These are phyloP conservation scores for Polytrichum commune DNA, from an alignment of 225 moss, liverwort and hornwort species.

Conservation along the genomic window DNA sequence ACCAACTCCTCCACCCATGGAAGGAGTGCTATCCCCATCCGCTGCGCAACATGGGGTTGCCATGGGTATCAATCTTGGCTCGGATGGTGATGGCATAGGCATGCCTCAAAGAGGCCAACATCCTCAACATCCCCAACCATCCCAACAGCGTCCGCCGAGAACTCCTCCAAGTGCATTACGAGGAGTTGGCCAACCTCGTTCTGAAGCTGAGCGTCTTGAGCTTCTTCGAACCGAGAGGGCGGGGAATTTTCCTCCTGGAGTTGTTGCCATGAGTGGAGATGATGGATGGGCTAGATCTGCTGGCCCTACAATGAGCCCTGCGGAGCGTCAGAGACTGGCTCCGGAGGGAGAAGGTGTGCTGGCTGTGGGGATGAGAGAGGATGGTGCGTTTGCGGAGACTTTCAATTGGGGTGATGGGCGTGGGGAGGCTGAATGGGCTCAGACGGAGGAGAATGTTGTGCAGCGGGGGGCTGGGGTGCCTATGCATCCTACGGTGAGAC, in stretches of 20 bases:
- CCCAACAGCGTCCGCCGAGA: neutral
- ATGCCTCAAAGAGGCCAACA: no score
- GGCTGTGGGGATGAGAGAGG: conserved; percentile 8
- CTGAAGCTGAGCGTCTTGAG: conserved; percentile 23
- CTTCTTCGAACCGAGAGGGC: conserved; percentile 1
- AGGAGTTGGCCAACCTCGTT: conserved; percentile 19
- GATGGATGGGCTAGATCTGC: conserved; percentile 10
- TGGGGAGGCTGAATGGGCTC: neutral
- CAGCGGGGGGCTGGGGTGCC: conserved; percentile 24
- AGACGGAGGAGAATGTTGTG: neutral
- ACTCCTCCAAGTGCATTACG: neutral
- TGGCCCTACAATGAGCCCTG: neutral
- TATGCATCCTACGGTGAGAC: neutral
- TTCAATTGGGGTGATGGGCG: conserved; percentile 34
- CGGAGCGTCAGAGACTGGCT: conserved; percentile 5
- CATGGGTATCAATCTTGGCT: conserved; percentile 17
- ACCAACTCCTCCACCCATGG: conserved; percentile 19
- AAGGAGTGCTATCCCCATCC: conserved; percentile 22
- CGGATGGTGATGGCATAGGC: neutral
- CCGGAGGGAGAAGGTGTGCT: conserved; percentile 24
- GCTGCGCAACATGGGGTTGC: conserved; percentile 16
- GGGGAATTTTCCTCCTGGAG: neutral
- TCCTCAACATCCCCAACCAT: no score
- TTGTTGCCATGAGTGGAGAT: neutral
- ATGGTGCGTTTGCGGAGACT: conserved; percentile 19